These are phyloP conservation scores for Wickerhamomyces canadensis DNA, from an alignment of 805 yeast genomes.

Conservation along the genomic window DNA sequence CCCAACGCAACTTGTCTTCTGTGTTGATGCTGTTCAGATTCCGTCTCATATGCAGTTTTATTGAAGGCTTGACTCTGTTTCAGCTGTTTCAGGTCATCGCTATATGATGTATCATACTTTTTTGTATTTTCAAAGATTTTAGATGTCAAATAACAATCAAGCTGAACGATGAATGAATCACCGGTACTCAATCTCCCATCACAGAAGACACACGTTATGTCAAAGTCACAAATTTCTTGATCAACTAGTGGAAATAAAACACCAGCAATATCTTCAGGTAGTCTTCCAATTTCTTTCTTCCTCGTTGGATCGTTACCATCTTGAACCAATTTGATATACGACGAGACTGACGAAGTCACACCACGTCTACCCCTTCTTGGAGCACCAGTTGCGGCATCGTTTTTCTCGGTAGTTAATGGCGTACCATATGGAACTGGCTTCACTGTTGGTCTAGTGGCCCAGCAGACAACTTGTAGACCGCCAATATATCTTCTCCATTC, in stretches of 20 bases:
- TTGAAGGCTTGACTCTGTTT: slow-evolving; percentile 8
- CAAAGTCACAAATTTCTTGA: slow-evolving; percentile 46
- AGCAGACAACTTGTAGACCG: slow-evolving; percentile 51
- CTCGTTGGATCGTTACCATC: slow-evolving; percentile 19
- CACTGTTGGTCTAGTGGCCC: slow-evolving; percentile 66
- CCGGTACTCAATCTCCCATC: slow-evolving; percentile 63
- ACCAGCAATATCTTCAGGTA: slow-evolving; percentile 64
- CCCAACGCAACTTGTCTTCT: slow-evolving; percentile 51
- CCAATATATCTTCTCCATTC: slow-evolving; percentile 52
- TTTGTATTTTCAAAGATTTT: slow-evolving; percentile 20
- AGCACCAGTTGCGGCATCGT: slow-evolving; percentile 24
- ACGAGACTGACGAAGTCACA: slow-evolving; percentile 23
- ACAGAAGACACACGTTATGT: slow-evolving; percentile 52
- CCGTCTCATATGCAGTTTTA: slow-evolving; percentile 38
- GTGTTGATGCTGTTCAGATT: slow-evolving; percentile 45
- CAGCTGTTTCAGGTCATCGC: slow-evolving; percentile 19
- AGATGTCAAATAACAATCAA: slow-evolving; percentile 57
- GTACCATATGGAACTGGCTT: slow-evolving; percentile 42
- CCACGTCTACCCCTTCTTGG: slow-evolving; percentile 19
- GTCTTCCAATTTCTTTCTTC: slow-evolving; percentile 65
- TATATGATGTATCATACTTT: slow-evolving; percentile 5
- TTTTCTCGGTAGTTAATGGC: slow-evolving; percentile 33
- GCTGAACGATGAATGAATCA: slow-evolving; percentile 64
- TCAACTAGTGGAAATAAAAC: slow-evolving; percentile 63
- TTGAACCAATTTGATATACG: slow-evolving; percentile 28